phyloP scores from a whole-genome alignment of 805 yeast species.

The Cyberlindnera saturnus region DNA sequence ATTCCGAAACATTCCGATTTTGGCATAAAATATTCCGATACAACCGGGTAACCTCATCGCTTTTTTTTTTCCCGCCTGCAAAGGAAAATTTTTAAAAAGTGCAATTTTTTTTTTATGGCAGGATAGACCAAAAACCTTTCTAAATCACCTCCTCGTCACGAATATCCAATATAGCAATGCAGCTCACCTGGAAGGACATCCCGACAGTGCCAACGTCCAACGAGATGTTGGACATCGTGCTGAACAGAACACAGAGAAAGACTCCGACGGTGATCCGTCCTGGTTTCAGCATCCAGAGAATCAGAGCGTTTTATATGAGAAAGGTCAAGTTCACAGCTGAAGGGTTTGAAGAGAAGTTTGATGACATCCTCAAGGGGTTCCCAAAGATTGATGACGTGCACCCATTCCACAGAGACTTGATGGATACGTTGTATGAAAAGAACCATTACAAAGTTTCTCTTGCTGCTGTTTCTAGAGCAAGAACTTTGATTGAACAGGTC shows the following conservation, averaged over 20 bases:
- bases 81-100: neutral
- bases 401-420: constrained; percentile 96
- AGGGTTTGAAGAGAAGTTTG: constrained; percentile 90
- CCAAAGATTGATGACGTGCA: constrained; percentile 97
- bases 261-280: constrained; percentile 98
- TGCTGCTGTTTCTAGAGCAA: constrained; percentile 92
- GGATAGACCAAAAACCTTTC: too few species aligned
- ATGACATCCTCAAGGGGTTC: constrained; percentile 78
- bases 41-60: constrained; percentile 11
- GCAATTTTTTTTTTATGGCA: neutral
- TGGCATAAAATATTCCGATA: neutral
- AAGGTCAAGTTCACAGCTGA: constrained; percentile 95
- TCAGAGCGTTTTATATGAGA: constrained; percentile 96
- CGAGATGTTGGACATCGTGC: constrained; percentile 92
- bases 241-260: constrained; percentile 96
- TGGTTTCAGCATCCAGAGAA: constrained; percentile 94
- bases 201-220: constrained; percentile 90
- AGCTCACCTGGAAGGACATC: constrained; percentile 96
- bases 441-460: constrained; percentile 96
- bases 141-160: constrained; percentile 1
- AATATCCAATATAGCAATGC: constrained; percentile 47
- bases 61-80: constrained; percentile 1
- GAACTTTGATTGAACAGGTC: constrained; percentile 90
- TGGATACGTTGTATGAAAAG: constrained; percentile 97
- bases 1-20: too few species aligned